Percentiles rank a stretch among this genome's conserved stretches.
phyloP scores from a whole-genome alignment of 805 yeast genomes.

The Candida montana region DNA sequence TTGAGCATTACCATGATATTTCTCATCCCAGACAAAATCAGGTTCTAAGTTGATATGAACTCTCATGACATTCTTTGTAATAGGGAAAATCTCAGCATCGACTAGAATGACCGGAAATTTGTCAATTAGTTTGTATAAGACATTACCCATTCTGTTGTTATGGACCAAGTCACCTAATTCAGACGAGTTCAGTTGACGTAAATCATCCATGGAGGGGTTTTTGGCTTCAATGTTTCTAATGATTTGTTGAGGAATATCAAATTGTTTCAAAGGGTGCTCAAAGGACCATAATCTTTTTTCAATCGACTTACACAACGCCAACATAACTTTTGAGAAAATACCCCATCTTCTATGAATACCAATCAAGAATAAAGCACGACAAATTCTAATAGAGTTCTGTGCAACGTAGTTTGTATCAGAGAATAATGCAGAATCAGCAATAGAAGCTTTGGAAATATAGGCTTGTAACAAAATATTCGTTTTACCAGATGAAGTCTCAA shows the following conservation, averaged over 20 bases:
- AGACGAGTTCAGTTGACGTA: constrained; percentile 64
- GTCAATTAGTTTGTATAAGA: constrained; percentile 53
- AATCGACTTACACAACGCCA: constrained; percentile 80
- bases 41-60: constrained; percentile 66
- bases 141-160: constrained; percentile 66
- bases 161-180: constrained; percentile 91
- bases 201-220: constrained; percentile 61
- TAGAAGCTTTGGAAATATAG: constrained; percentile 67
- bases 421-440: constrained; percentile 73
- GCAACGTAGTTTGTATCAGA: constrained; percentile 93
- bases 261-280: constrained; percentile 85
- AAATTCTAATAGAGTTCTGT: constrained; percentile 89
- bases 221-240: constrained; percentile 56
- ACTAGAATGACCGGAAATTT: constrained; percentile 73
- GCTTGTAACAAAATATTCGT: constrained; percentile 86
- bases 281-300: constrained; percentile 85
- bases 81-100: constrained; percentile 81
- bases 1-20: constrained; percentile 76
- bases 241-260: constrained; percentile 69
- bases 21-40: constrained; percentile 82
- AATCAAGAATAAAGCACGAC: constrained; percentile 83
- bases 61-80: constrained; percentile 80
- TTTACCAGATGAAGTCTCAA: constrained; percentile 76
- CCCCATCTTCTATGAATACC: constrained; percentile 95
- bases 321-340: constrained; percentile 60